Percentiles rank a stretch among this genome's conserved stretches.
Evolutionary conservation across 129 eudicot species (phyloP).

Genomic region (Cynara cardunculus): DNA sequence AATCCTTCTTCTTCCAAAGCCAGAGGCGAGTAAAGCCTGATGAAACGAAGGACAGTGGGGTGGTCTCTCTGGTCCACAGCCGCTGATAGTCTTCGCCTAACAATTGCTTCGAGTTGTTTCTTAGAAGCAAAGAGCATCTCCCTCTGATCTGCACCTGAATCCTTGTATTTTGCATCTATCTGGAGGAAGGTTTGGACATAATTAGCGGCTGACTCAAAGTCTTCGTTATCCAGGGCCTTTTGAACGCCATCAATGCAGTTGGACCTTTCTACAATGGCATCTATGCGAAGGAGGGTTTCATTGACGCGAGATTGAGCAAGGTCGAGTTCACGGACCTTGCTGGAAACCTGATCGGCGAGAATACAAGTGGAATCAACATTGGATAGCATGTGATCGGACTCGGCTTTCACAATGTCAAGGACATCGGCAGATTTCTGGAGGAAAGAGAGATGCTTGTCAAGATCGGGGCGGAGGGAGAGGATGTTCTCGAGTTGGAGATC

Average conservation of each 20-base stretch:
- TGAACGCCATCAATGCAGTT: slow-evolving; percentile 62
- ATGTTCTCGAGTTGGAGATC: slow-evolving; percentile 54
- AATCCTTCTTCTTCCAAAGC: slow-evolving; percentile 86
- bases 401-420: slow-evolving; percentile 55
- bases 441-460: slow-evolving; percentile 52
- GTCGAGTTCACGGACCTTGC: slow-evolving; percentile 78
- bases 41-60: slow-evolving; percentile 49
- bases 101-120: slow-evolving; percentile 57
- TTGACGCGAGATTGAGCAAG: slow-evolving; percentile 75
- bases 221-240: slow-evolving; percentile 51
- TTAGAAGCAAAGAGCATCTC: slow-evolving; percentile 57
- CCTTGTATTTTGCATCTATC: slow-evolving; percentile 55
- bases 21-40: slow-evolving; percentile 56
- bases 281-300: slow-evolving; percentile 56
- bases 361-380: slow-evolving; percentile 59
- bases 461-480: slow-evolving; percentile 65
- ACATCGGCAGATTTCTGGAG: slow-evolving; percentile 58
- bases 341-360: slow-evolving; percentile 72
- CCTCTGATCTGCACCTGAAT: slow-evolving; percentile 56
- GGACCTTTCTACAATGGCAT: slow-evolving; percentile 64
- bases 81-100: slow-evolving; percentile 34
- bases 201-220: slow-evolving; percentile 58
- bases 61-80: slow-evolving; percentile 68
- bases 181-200: slow-evolving; percentile 51
- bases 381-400: slow-evolving; percentile 54